Evolutionary conservation across 2,329 filamentous ascomycete species (phyloP), one percentile per base, ranked within the genome.

Genomic region (Cephalotrichum gorgonifer): DNA sequence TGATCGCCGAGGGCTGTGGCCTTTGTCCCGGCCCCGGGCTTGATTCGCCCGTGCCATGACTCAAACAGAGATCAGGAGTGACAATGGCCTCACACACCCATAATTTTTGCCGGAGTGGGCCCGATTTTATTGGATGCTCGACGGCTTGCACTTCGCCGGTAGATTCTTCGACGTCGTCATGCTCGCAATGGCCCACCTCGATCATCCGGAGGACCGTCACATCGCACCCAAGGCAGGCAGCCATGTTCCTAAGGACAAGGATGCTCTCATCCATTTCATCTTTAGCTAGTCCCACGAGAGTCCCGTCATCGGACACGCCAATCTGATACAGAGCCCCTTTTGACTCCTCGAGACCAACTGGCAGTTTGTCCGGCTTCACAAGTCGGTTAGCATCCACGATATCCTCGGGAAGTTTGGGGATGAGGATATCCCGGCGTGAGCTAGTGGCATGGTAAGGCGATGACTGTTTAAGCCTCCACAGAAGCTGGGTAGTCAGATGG

Each of bases 241-340:
- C 91, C 91, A 98, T 98, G 46, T 86, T 81, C 52, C 83, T 80
- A 33, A 98, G 68, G 50, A 90, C 96, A 39, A 77, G 78, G 52
- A 97, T 73, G 62, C 89, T 96, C 65, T 97, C 91, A 53, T 91
- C 80, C 74, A 98, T 79, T 65, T 98, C 93, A 60, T 96, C 89
- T 54, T 86, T 81, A 2, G 88, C 86, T 43, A 98, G 72, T 0
- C 93, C 93, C 39, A 95, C 80, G 51, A 98, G 81, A 0, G 85
- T 88, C 7, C 93, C 93, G 67, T 97, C 89, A 63, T 98, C 93
- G 26, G 90, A 86, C 9, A 98, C 89, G 0, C 93, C 93, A 63
- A 98, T 95, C 64, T 98, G 91, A 58, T 98, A 98, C 45, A 97
- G 67, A 1, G 93, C 93, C 5, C 93, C 93, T 55, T 88, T 85